A percentile compares a stretch with the other conserved stretches of the same genome.
Evolutionary conservation across 2,329 filamentous ascomycete genomes (phyloP).

Genomic region (Fusarium pseudocircinatum): DNA sequence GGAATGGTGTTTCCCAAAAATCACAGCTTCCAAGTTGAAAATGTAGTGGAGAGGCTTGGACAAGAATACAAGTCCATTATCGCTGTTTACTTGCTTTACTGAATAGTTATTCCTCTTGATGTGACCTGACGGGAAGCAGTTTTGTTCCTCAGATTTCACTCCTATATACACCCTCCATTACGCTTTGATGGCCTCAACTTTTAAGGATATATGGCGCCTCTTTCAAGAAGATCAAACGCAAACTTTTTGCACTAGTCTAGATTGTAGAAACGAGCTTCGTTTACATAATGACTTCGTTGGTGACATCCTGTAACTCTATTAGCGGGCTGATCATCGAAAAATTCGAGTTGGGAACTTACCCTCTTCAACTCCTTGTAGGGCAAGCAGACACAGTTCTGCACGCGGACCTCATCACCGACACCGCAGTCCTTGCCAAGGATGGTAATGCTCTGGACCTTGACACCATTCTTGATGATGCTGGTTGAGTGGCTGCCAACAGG

Average conservation of each 20-base stretch:
- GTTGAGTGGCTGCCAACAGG: constrained; percentile 89
- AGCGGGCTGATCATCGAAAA: constrained; percentile 10
- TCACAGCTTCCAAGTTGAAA: background rate
- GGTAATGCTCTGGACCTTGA: constrained; percentile 98
- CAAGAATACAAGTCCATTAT: constrained; percentile 31
- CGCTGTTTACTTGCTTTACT: constrained; percentile 10
- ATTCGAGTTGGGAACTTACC: constrained; percentile 60
- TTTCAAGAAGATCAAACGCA: constrained; percentile 9
- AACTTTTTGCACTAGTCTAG: constrained; percentile 26
- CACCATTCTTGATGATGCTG: constrained; percentile 95
- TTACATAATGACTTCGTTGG: constrained; percentile 93
- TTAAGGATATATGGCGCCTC: constrained; percentile 10
- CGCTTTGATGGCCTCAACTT: constrained; percentile 12
- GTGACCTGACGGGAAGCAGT: background rate
- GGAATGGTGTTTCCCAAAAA: background rate
- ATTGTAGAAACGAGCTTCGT: constrained; percentile 1
- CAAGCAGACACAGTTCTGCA: constrained; percentile 97
- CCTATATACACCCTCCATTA: constrained; percentile 35
- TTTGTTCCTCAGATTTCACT: constrained; percentile 16
- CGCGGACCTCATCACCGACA: constrained; percentile 91
- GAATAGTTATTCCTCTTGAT: constrained; percentile 2
- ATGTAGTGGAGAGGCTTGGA: background rate
- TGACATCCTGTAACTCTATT: constrained; percentile 72
- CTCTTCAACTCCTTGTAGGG: constrained; percentile 98
- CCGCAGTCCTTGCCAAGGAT: constrained; percentile 96